These are phyloP conservation scores for Rheum nobile DNA, from an alignment of 148 eudicot genomes.

Conservation along the genomic window DNA sequence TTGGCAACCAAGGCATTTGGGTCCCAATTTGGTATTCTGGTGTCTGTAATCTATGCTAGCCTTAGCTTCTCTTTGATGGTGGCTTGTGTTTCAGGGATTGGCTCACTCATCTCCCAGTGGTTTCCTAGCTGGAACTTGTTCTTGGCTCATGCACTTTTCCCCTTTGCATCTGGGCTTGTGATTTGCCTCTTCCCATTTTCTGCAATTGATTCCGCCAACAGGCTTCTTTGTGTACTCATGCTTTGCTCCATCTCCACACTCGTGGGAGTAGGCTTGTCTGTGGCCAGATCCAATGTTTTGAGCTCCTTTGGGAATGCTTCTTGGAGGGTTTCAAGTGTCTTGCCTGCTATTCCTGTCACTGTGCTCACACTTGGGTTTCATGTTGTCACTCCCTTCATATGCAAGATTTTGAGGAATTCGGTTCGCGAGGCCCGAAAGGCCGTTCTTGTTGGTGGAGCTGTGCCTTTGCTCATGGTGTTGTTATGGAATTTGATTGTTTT, in stretches of 20 bases:
- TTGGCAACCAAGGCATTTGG: slow-evolving; percentile 52
- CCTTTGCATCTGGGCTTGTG: slow-evolving; percentile 31
- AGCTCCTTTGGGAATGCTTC: slow-evolving; percentile 22
- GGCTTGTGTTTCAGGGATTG: slow-evolving; percentile 67
- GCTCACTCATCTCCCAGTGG: slow-evolving; percentile 43
- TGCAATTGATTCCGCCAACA: slow-evolving; percentile 40
- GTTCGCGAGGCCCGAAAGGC: slow-evolving; percentile 45
- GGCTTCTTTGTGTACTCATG: slow-evolving; percentile 46
- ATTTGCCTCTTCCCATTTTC: slow-evolving; percentile 39
- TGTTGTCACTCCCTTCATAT: slow-evolving; percentile 63
- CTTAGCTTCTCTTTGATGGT: slow-evolving; percentile 61
- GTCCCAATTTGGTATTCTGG: slow-evolving; percentile 34
- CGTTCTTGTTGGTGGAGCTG: slow-evolving; percentile 49
- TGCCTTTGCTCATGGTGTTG: slow-evolving; percentile 54
- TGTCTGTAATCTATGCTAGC: slow-evolving; percentile 48
- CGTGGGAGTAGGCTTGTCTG: slow-evolving; percentile 42
- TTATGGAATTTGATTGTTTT: slow-evolving; percentile 61
- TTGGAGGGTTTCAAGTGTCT: slow-evolving; percentile 38
- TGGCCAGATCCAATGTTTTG: slow-evolving; percentile 34
- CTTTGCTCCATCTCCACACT: slow-evolving; percentile 48
- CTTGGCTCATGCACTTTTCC: slow-evolving; percentile 34
- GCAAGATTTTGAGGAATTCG: slow-evolving; percentile 50
- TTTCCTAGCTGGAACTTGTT: slow-evolving; percentile 32
- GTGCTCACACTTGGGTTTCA: slow-evolving; percentile 70
- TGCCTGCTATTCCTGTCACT: slow-evolving; percentile 63